Percentiles rank a stretch among this genome's conserved stretches.
Evolutionary conservation across 1,139 yeast species (phyloP).

Genomic region (Candida sp.): DNA sequence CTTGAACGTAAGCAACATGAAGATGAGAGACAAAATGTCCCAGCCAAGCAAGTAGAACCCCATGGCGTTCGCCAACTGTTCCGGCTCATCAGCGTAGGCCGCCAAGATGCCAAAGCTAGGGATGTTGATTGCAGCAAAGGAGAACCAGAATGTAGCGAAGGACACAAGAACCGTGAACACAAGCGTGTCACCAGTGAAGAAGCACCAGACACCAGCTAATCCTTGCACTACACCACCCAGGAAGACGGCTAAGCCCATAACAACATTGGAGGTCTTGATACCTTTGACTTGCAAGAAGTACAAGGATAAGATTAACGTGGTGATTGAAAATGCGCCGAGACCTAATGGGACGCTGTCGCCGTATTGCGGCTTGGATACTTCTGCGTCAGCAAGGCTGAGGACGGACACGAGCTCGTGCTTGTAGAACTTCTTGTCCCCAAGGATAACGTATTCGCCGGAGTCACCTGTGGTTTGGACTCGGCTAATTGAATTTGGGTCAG

Average conservation of each 20-base stretch:
- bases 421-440: constrained; percentile 37
- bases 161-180: constrained; percentile 47
- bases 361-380: constrained; percentile 31
- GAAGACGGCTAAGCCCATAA: constrained; percentile 48
- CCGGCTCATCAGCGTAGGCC: constrained; percentile 50
- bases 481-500: background rate
- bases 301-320: constrained; percentile 53
- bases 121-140: constrained; percentile 40
- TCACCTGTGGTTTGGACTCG: constrained; percentile 26
- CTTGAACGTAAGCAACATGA: constrained; percentile 43
- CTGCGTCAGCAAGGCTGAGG: constrained; percentile 19
- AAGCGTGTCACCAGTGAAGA: constrained; percentile 42
- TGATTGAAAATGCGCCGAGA: constrained; percentile 54
- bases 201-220: constrained; percentile 58
- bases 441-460: constrained; percentile 25
- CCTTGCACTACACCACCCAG: constrained; percentile 54
- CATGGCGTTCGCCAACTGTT: constrained; percentile 33
- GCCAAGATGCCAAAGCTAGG: constrained; percentile 54
- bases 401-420: constrained; percentile 30
- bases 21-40: constrained; percentile 46
- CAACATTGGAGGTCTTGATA: constrained; percentile 35
- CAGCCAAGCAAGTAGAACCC: constrained; percentile 49
- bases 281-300: constrained; percentile 47
- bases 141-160: constrained; percentile 50
- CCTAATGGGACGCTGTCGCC: constrained; percentile 71